phyloP scores from a whole-genome alignment of 1,139 yeast genomes.

The Casaregolazyma suthepensis region DNA sequence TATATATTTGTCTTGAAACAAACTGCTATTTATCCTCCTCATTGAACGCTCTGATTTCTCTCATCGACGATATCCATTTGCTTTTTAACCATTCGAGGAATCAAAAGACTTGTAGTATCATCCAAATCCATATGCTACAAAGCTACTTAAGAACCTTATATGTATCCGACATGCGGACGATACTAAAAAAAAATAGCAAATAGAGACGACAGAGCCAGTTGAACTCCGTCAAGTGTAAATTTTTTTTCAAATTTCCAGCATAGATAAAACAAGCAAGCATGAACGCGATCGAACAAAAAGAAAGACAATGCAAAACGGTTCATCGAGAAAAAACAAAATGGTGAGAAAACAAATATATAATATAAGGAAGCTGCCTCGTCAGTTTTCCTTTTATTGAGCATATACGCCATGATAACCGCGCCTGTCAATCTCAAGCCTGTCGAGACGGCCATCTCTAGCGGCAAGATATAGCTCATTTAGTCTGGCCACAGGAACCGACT shows the following conservation, averaged over 20 bases:
- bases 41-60: too few species aligned
- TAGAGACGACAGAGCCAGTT: neutral
- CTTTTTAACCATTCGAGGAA: neutral
- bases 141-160: neutral
- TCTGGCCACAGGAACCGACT: constrained; percentile 37
- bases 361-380: neutral
- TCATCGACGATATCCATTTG: too few species aligned
- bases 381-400: constrained; percentile 29
- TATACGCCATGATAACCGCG: constrained; percentile 40
- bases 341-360: constrained; percentile 7
- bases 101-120: neutral
- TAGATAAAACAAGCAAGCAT: neutral
- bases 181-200: neutral
- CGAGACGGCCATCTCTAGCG: constrained; percentile 44
- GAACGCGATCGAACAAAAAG: constrained; percentile 7
- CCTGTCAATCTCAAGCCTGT: constrained; percentile 41
- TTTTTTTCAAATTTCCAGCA: neutral
- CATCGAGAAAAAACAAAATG: constrained; percentile 10
- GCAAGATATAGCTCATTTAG: constrained; percentile 44
- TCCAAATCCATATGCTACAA: neutral
- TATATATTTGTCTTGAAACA: too few species aligned
- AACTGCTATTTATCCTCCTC: too few species aligned
- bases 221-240: neutral
- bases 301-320: constrained; percentile 9
- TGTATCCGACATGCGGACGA: neutral